Evolutionary conservation across 345 rosid genomes (phyloP).

Genomic region (Boechera retrofracta): DNA sequence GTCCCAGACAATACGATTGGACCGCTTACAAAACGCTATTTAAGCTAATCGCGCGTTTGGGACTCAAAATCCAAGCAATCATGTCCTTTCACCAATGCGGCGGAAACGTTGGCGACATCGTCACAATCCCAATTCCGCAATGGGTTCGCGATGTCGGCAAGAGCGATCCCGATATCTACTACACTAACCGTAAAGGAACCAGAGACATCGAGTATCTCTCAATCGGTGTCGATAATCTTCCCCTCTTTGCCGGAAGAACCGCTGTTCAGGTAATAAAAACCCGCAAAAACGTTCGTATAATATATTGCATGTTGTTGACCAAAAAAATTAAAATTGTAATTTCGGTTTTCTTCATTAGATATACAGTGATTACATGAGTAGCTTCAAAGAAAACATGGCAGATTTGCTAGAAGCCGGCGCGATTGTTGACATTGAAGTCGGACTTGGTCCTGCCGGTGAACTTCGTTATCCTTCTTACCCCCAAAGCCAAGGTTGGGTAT

Average conservation of each 20-base stretch:
- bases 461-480: conserved; percentile 88
- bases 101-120: conserved; percentile 81
- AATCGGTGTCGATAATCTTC: conserved; percentile 65
- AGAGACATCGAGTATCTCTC: conserved; percentile 70
- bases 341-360: conserved; percentile 44
- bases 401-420: conserved; percentile 64
- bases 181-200: conserved; percentile 61
- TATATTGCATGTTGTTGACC: too few species aligned
- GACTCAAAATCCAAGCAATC: conserved; percentile 71
- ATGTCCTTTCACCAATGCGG: conserved; percentile 95
- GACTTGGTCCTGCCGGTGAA: conserved; percentile 94
- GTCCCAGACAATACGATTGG: conserved; percentile 73
- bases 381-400: conserved; percentile 73
- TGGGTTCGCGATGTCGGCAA: conserved; percentile 71
- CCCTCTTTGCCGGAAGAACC: conserved; percentile 67
- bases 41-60: conserved; percentile 52
- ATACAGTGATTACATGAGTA: conserved; percentile 79
- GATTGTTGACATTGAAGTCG: conserved; percentile 80
- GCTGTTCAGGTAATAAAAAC: conserved; percentile 58
- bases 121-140: conserved; percentile 71
- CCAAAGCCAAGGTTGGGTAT: conserved; percentile 73
- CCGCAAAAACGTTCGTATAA: too few species aligned
- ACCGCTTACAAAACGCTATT: conserved; percentile 74
- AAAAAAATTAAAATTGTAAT: background rate
- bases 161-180: conserved; percentile 66